Conservation (phyloP, 192 early-diverging fungal genomes). For the Geranomyces variabilis region DNA sequence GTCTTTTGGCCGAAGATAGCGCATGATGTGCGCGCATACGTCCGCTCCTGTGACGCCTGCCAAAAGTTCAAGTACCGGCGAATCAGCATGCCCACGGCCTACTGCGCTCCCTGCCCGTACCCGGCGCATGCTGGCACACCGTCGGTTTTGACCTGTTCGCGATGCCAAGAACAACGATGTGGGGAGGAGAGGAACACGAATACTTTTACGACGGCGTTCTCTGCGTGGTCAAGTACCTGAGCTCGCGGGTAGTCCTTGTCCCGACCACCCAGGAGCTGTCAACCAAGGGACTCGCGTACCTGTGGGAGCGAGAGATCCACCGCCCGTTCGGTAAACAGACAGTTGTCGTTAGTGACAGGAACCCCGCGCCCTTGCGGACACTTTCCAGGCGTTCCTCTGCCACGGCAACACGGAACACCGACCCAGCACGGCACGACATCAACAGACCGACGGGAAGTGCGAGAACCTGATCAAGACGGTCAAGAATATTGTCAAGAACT, state of each 20-base stretch:
- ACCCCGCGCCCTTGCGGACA: conserved; percentile 6
- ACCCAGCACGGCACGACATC: conserved; percentile 24
- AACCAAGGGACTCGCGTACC: background rate
- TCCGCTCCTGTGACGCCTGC: conserved; percentile 1
- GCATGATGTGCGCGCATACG: background rate
- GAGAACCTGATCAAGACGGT: conserved; percentile 11
- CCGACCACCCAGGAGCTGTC: background rate
- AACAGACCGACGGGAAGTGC: conserved; percentile 26
- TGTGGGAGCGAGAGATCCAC: background rate
- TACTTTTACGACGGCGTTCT: background rate
- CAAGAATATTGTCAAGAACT: conserved; percentile 16
- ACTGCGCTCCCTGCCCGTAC: conserved; percentile 2
- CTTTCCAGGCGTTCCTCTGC: background rate
- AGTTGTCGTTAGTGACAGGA: conserved; percentile 13
- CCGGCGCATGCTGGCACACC: background rate
- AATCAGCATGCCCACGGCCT: background rate
- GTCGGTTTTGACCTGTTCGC: background rate
- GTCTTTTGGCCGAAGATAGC: background rate
- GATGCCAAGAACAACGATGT: background rate
- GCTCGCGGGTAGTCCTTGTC: background rate
- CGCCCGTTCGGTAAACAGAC: background rate
- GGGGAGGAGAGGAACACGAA: background rate
- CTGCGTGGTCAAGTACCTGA: conserved; percentile 5
- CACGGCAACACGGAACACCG: background rate
- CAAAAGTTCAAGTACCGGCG: background rate